phyloP scores from a whole-genome alignment of 805 yeast species.

The Candida berthetii region DNA sequence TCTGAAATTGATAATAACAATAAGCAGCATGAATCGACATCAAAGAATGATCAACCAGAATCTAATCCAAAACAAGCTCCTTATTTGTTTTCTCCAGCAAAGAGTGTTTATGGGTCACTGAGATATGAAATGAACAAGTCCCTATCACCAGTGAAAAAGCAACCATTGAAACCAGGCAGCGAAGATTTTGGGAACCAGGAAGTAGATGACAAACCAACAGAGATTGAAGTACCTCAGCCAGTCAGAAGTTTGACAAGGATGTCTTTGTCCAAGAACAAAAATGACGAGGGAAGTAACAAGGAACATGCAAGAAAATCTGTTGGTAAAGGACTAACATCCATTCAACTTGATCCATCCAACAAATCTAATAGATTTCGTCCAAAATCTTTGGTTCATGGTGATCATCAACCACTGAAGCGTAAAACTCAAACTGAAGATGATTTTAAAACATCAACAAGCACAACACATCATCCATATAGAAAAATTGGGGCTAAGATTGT shows the following conservation, averaged over 20 bases:
- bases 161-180: not conserved
- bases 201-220: slow-evolving; percentile 1
- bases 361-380: slow-evolving; percentile 10
- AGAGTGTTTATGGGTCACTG: slow-evolving; percentile 18
- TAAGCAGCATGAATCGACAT: not conserved
- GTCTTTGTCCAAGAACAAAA: slow-evolving; percentile 15
- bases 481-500: slow-evolving; percentile 18
- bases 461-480: slow-evolving; percentile 11
- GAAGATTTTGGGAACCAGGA: not conserved
- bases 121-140: slow-evolving; percentile 17
- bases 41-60: slow-evolving; percentile 5
- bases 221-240: not conserved
- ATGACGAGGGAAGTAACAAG: slow-evolving; percentile 1
- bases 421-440: slow-evolving; percentile 18
- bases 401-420: slow-evolving; percentile 4
- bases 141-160: slow-evolving; percentile 1
- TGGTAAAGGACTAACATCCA: slow-evolving; percentile 14
- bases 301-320: slow-evolving; percentile 5
- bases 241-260: slow-evolving; percentile 14
- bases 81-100: slow-evolving; percentile 19
- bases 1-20: not conserved
- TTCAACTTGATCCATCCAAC: slow-evolving; percentile 8
- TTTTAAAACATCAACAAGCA: not conserved
- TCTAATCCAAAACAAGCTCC: slow-evolving; percentile 3
- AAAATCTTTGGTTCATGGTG: slow-evolving; percentile 13